A percentile compares a stretch with the other conserved stretches of the same genome.
These are phyloP conservation scores for Trichothecium sympodiale DNA, from an alignment of 2,329 filamentous ascomycete species.

Conservation along the genomic window DNA sequence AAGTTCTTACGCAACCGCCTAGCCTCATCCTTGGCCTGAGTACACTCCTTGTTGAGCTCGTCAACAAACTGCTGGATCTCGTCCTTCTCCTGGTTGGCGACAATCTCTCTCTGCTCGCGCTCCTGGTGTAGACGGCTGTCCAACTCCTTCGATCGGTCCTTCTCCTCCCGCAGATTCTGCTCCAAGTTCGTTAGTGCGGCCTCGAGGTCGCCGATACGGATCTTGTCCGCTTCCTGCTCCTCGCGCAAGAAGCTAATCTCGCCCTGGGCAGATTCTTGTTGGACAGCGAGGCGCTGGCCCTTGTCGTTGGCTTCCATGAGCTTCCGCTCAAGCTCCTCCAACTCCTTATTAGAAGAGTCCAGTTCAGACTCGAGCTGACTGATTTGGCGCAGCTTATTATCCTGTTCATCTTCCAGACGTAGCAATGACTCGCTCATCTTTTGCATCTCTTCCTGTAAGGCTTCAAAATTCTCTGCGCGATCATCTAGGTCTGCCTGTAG, in stretches of 20 bases:
- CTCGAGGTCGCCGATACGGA: constrained; percentile 90
- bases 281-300: constrained; percentile 75
- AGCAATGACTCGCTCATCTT: constrained; percentile 80
- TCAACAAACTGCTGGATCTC: constrained; percentile 90
- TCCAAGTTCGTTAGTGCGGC: constrained; percentile 71
- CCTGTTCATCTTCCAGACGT: constrained; percentile 79
- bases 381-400: constrained; percentile 66
- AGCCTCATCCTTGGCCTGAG: constrained; percentile 74
- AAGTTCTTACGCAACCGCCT: constrained; percentile 73
- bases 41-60: constrained; percentile 78
- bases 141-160: constrained; percentile 61
- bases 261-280: constrained; percentile 82
- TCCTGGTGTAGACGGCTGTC: constrained; percentile 70
- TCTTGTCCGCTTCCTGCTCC: constrained; percentile 95
- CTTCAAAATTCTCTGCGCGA: constrained; percentile 75
- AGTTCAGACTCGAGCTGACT: constrained; percentile 76
- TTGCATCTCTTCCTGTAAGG: constrained; percentile 89
- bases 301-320: constrained; percentile 80
- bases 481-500: constrained; percentile 63
- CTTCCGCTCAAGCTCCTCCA: constrained; percentile 75
- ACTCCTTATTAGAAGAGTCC: constrained; percentile 72
- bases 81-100: constrained; percentile 83
- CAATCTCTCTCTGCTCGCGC: constrained; percentile 73
- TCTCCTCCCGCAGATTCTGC: constrained; percentile 71
- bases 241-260: constrained; percentile 93